These are phyloP conservation scores for Pisolithus thermaeus DNA, from an alignment of 1,284 basidiomycete genomes.

Conservation along the genomic window DNA sequence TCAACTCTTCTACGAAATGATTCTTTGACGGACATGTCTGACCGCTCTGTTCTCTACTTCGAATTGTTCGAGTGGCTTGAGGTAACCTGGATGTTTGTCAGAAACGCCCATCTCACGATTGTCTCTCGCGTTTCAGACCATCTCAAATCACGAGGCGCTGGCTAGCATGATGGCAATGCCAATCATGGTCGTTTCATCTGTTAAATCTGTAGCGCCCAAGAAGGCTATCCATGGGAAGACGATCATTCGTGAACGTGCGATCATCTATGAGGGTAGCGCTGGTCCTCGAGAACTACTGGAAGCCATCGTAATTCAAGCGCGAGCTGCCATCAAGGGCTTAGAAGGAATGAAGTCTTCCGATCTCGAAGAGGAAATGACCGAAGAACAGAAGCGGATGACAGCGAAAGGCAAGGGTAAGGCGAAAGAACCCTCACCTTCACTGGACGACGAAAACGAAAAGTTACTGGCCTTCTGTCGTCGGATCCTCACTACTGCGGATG, in stretches of 20 bases:
- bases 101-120: constrained; percentile 4
- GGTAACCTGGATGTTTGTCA: constrained; percentile 37
- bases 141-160: constrained; percentile 84
- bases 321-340: constrained; percentile 79
- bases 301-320: constrained; percentile 82
- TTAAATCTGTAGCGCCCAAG: constrained; percentile 54
- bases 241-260: constrained; percentile 64
- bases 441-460: constrained; percentile 64
- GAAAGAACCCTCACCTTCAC: constrained; percentile 40
- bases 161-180: constrained; percentile 96
- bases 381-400: constrained; percentile 79
- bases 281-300: constrained; percentile 87
- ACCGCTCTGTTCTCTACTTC: constrained; percentile 79
- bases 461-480: constrained; percentile 69
- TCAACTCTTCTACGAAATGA: constrained; percentile 84
- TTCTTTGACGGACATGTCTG: constrained; percentile 88
- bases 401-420: constrained; percentile 52
- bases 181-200: constrained; percentile 77
- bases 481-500: constrained; percentile 71
- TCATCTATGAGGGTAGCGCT: constrained; percentile 83
- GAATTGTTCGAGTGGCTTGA: constrained; percentile 88
- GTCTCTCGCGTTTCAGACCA: constrained; percentile 46
- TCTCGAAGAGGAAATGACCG: constrained; percentile 62
- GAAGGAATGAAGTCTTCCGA: constrained; percentile 56
- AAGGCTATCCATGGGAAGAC: constrained; percentile 40